Evolutionary conservation across 2,329 filamentous ascomycete genomes (phyloP), one percentile per base, ranked within the genome.

Genomic region (Aureobasidium namibiae): DNA sequence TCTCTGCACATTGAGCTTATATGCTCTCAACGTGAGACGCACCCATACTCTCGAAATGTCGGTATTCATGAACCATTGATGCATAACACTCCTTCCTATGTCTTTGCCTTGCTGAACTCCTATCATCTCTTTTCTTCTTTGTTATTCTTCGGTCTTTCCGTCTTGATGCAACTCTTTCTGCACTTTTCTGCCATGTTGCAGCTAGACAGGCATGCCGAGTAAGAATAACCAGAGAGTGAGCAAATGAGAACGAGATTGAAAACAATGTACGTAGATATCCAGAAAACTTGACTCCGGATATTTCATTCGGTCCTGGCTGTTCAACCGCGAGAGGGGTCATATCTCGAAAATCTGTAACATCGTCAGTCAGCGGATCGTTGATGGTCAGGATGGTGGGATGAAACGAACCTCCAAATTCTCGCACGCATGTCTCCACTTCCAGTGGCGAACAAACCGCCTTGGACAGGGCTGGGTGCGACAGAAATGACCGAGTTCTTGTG

Each of bases 401-500:
- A 2, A 21, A 56, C 52, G 39, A 60, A 96, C 67, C 88, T 91
- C 94, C 94, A 99, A 76, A 99, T 97, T 69, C 94, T 87, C 58
- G 94, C 94, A 72, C 92, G 88, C 90, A 95, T 95, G 72, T 99
- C 94, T 68, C 94, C 94, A 66, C 92, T 96, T 63, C 94, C 94
- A 5, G 94, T 99, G 41, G 94, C 94, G 71, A 99, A 99, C 70
- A 90, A 87, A 64, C 86, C 85, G 61, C 91, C 92, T 46, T 50
- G 56, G 38, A 83, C 86, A 16, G 94, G 94, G 74, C 91, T 95
- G 23, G 94, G 94, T 1, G 94, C 92, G 56, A 99, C 94, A 2
- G 92, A 96, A 68, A 97, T 97, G 67, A 99, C 94, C 11, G 90
- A 96, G 76, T 97, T 97, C 81, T 97, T 97, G 73, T 99, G 94